Evolutionary conservation across 192 early-diverging fungal species (phyloP).

Genomic region (Coemansia sp.): DNA sequence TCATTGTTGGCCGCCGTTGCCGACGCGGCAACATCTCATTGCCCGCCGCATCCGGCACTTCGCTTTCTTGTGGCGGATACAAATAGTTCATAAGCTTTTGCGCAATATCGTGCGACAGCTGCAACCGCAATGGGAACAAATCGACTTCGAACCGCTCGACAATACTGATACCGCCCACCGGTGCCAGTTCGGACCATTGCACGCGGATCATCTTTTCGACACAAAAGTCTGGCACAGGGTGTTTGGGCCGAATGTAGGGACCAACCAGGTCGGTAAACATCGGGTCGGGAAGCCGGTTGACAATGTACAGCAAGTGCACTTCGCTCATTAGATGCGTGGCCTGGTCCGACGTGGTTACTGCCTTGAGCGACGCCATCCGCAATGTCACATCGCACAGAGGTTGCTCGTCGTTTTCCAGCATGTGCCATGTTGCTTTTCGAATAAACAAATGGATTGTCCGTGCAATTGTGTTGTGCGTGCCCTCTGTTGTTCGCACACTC

Average conservation of each 20-base stretch:
- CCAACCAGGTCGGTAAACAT: slow-evolving; percentile 62
- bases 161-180: slow-evolving; percentile 89
- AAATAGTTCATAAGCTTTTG: slow-evolving; percentile 78
- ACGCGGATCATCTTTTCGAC: slow-evolving; percentile 88
- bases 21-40: slow-evolving; percentile 5
- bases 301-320: slow-evolving; percentile 69
- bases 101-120: slow-evolving; percentile 84
- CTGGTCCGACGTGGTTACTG: slow-evolving; percentile 83
- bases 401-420: slow-evolving; percentile 65
- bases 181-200: slow-evolving; percentile 73
- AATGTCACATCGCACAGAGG: slow-evolving; percentile 74
- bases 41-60: not conserved
- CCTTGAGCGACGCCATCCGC: slow-evolving; percentile 62
- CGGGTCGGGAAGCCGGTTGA: slow-evolving; percentile 61
- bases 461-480: slow-evolving; percentile 57
- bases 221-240: slow-evolving; percentile 65
- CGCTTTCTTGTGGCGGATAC: slow-evolving; percentile 62
- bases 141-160: slow-evolving; percentile 90
- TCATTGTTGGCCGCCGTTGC: slow-evolving; percentile 10
- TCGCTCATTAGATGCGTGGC: slow-evolving; percentile 71
- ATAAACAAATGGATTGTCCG: slow-evolving; percentile 61
- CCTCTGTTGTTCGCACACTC: slow-evolving; percentile 30
- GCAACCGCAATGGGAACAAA: slow-evolving; percentile 76
- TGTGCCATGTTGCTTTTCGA: slow-evolving; percentile 71
- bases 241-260: slow-evolving; percentile 59